phyloP scores from a whole-genome alignment of 192 early-diverging fungal genomes.

The Dissophora globulifera region DNA sequence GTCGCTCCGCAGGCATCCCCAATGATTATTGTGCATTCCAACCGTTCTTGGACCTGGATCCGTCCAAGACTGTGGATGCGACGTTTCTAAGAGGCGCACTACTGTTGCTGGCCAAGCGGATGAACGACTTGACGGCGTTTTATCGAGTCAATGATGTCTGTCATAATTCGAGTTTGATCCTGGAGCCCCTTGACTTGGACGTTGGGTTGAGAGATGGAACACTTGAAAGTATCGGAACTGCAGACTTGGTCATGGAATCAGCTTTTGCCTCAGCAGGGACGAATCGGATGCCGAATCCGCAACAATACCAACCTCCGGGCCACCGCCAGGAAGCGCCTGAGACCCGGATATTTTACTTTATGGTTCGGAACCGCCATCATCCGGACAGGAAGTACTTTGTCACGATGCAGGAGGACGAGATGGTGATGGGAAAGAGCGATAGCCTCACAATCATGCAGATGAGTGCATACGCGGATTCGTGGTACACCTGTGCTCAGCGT shows the following conservation, averaged over 20 bases:
- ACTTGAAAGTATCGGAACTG: constrained; percentile 38
- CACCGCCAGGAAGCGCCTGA: neutral
- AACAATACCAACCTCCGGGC: too few relatives aligned
- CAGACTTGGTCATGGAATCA: constrained; percentile 48
- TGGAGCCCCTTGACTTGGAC: constrained; percentile 1
- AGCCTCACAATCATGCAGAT: constrained; percentile 36
- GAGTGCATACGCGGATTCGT: constrained; percentile 37
- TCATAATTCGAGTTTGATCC: neutral
- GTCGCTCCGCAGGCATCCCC: constrained; percentile 27
- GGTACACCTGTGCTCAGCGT: constrained; percentile 13
- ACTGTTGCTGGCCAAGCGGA: constrained; percentile 19
- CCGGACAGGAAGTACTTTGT: constrained; percentile 37
- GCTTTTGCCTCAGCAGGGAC: constrained; percentile 31
- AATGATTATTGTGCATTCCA: constrained; percentile 53
- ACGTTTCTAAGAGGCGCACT: constrained; percentile 24
- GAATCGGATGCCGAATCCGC: neutral
- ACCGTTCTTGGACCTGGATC: constrained; percentile 34
- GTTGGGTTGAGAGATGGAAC: neutral
- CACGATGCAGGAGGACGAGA: constrained; percentile 39
- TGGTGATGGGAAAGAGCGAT: constrained; percentile 11
- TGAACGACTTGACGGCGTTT: constrained; percentile 24
- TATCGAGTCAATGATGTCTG: constrained; percentile 40
- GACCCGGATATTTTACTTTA: constrained; percentile 37
- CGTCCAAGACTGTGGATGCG: constrained; percentile 17
- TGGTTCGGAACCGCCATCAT: constrained; percentile 27